Base-by-base conservation (phyloP, 495 filamentous ascomycete genomes). In the Neurospora sp. region DNA sequence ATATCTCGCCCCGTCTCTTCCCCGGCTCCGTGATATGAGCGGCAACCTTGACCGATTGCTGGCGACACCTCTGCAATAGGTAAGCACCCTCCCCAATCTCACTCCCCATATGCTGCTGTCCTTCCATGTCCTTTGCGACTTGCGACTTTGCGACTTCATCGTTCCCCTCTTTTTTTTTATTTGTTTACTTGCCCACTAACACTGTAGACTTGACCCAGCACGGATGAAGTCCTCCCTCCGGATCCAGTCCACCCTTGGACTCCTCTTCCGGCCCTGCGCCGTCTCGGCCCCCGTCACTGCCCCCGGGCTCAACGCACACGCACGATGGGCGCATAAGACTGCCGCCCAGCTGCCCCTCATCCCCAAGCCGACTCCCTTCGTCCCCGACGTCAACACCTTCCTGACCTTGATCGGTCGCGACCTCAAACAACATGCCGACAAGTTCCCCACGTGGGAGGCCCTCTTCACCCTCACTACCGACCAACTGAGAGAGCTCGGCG, bases 401-500 rank as follows among this genome's bases (percentile, higher is more conserved):
- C 92, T 99, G 73, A 92, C 88, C 7, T 82, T 97, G 39, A 99
- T 99, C 83, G 96, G 96, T 78, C 96, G 96, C 73, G 89, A 89
- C 75, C 88, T 97, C 76, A 88, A 86, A 70, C 88, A 92, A 75
- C 93, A 98, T 82, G 88, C 90, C 12, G 83, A 89, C 78, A 93
- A 98, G 80, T 91, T 99, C 74, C 89, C 91, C 5, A 90, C 90
- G 39, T 99, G 96, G 96, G 92, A 94, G 35, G 87, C 91, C 9
- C 87, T 99, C 31, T 99, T 99, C 85, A 86, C 88, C 18, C 82
- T 94, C 69, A 89, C 85, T n/a, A 92, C 92, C 1, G 74, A 84
- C 35, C 91, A 98, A 79, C 86, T 99, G 72, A 87, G 89, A 48
- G 90, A 94, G 72, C 85, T 94, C 6, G 96, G 96, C 39, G 85